Conservation (phyloP, 2,329 filamentous ascomycete species). For the Neonectria faginata region DNA sequence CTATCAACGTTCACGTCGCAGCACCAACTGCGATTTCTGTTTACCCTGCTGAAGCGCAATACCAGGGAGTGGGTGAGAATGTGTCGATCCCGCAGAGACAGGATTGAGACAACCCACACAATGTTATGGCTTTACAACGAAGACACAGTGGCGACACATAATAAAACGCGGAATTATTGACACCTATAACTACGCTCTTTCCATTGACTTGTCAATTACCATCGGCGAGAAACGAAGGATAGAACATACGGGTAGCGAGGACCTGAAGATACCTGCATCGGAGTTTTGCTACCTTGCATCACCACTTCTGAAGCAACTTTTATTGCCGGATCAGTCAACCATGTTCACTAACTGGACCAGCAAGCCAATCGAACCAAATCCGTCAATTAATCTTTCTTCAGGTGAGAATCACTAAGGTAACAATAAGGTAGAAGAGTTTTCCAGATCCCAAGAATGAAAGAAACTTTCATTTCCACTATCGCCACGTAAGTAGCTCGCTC, state of each 20-base stretch:
- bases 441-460: too few species aligned
- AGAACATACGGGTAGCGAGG: too few species aligned
- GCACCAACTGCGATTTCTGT: background rate
- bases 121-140: too few species aligned
- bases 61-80: too few species aligned
- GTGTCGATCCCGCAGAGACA: too few species aligned
- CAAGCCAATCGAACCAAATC: background rate
- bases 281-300: background rate
- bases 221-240: too few species aligned
- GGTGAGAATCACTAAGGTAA: too few species aligned
- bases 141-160: too few species aligned
- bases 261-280: background rate
- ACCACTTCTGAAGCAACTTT: background rate
- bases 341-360: background rate
- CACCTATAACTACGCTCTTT: too few species aligned
- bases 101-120: background rate
- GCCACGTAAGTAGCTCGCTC: background rate
- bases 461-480: background rate
- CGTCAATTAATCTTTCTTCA: background rate
- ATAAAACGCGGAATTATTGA: too few species aligned
- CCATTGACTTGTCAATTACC: too few species aligned
- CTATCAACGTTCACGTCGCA: background rate
- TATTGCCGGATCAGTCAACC: background rate
- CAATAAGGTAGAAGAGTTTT: background rate
- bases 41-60: too few species aligned